A percentile compares a stretch with the other conserved stretches of the same genome.
phyloP scores from a whole-genome alignment of 805 yeast genomes.

The Teunomyces atbi region DNA sequence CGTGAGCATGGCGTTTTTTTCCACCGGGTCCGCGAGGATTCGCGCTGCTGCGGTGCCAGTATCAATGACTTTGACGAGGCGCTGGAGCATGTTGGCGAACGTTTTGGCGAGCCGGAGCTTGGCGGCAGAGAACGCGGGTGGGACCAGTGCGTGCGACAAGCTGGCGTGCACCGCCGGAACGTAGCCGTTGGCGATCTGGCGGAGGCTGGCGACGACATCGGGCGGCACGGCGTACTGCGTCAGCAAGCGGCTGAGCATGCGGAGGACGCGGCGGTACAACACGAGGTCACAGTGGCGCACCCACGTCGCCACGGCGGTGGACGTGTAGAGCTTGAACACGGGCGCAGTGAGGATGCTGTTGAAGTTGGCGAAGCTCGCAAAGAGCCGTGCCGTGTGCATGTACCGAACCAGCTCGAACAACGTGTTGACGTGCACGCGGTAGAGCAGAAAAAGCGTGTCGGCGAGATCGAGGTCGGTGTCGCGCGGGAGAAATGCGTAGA shows the following conservation, averaged over 20 bases:
- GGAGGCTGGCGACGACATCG: slow-evolving; percentile 53
- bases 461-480: slow-evolving; percentile 56
- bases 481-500: slow-evolving; percentile 43
- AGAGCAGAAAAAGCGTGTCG: slow-evolving; percentile 59
- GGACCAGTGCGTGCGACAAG: slow-evolving; percentile 38
- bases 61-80: slow-evolving; percentile 54
- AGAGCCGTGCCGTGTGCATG: slow-evolving; percentile 63
- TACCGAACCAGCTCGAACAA: slow-evolving; percentile 65
- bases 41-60: slow-evolving; percentile 50
- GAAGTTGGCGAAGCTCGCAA: slow-evolving; percentile 52
- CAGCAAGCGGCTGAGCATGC: slow-evolving; percentile 60
- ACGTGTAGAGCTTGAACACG: slow-evolving; percentile 55
- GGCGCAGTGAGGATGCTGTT: slow-evolving; percentile 58
- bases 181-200: slow-evolving; percentile 49
- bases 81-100: slow-evolving; percentile 51
- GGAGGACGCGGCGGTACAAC: slow-evolving; percentile 54
- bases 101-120: slow-evolving; percentile 54
- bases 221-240: slow-evolving; percentile 53
- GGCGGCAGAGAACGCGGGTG: slow-evolving; percentile 48
- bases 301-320: slow-evolving; percentile 57
- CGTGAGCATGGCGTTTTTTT: slow-evolving; percentile 48
- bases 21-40: slow-evolving; percentile 43
- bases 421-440: slow-evolving; percentile 61
- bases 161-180: slow-evolving; percentile 45
- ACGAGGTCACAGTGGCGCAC: slow-evolving; percentile 62